Conservation (phyloP, 345 rosid species). For the Eucalyptus sideroxylon region DNA sequence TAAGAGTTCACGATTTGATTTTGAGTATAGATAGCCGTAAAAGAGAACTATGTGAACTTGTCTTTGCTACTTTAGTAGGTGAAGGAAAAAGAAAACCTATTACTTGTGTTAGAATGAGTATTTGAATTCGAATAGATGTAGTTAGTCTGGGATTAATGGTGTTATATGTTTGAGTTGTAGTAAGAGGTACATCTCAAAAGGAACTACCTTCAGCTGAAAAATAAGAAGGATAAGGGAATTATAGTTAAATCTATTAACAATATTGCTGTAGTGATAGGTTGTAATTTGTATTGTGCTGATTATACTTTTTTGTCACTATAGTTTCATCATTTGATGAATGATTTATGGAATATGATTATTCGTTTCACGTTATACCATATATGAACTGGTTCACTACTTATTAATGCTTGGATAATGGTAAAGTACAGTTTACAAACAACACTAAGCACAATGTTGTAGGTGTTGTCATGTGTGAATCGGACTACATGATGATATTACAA, state of each 20-base stretch:
- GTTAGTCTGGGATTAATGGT: background rate
- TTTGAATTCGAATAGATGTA: background rate
- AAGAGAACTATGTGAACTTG: background rate
- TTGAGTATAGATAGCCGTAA: background rate
- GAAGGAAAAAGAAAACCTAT: background rate
- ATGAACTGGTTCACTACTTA: background rate
- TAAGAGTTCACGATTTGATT: background rate
- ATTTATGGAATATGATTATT: background rate
- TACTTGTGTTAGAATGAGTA: background rate
- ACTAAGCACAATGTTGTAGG: background rate
- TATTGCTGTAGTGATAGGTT: fast-evolving
- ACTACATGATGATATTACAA: background rate
- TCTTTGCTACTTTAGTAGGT: background rate
- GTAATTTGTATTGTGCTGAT: background rate
- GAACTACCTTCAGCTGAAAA: fast-evolving
- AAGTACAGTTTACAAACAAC: background rate
- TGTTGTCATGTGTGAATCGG: background rate
- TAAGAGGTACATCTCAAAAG: background rate
- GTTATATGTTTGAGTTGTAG: background rate
- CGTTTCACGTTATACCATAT: background rate
- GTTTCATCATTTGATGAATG: background rate
- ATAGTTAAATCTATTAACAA: background rate
- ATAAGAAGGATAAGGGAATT: background rate
- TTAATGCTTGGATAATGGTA: background rate
- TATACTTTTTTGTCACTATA: background rate